phyloP scores from a whole-genome alignment of 2,329 filamentous ascomycete species.

The Colletotrichum agaves region DNA sequence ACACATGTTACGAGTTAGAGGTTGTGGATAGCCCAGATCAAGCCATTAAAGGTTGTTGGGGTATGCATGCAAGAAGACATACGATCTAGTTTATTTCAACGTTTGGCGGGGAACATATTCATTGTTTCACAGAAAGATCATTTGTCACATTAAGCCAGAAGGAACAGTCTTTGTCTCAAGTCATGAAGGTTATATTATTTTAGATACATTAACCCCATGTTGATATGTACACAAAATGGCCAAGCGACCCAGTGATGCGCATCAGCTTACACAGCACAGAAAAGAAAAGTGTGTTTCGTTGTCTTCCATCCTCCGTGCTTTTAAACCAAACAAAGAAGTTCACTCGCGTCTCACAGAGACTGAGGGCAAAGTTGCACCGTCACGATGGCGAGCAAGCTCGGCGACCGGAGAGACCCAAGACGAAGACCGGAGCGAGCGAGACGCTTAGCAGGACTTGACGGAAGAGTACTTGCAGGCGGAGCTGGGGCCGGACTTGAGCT shows the following conservation, averaged over 20 bases:
- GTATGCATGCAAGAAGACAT: slow-evolving; percentile 1
- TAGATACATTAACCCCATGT: slow-evolving; percentile 31
- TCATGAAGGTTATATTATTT: slow-evolving; percentile 32
- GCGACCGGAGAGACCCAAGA: not conserved
- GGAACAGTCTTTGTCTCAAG: not conserved
- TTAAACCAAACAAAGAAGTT: slow-evolving; percentile 28
- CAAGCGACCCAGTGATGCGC: slow-evolving; percentile 27
- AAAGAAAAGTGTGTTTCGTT: slow-evolving; percentile 13
- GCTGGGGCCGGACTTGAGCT: slow-evolving; percentile 9
- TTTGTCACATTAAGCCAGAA: too few relatives aligned
- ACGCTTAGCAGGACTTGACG: slow-evolving; percentile 37
- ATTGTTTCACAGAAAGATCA: not conserved
- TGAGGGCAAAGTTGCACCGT: not conserved
- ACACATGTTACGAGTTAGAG: slow-evolving; percentile 10
- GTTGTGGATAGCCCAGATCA: slow-evolving; percentile 15
- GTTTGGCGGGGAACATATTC: not conserved
- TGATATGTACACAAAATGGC: slow-evolving; percentile 33
- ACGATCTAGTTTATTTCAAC: slow-evolving; percentile 20
- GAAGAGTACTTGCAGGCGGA: slow-evolving; percentile 30
- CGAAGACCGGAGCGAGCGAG: not conserved
- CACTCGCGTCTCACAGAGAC: slow-evolving; percentile 22
- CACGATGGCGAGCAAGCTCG: not conserved
- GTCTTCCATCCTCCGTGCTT: slow-evolving; percentile 21
- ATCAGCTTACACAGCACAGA: slow-evolving; percentile 36
- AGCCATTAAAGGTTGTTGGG: not conserved